A percentile compares a stretch with the other conserved stretches of the same genome.
Evolutionary conservation across 768 basidiomycete genomes (phyloP).

Genomic region (Russula emetica): DNA sequence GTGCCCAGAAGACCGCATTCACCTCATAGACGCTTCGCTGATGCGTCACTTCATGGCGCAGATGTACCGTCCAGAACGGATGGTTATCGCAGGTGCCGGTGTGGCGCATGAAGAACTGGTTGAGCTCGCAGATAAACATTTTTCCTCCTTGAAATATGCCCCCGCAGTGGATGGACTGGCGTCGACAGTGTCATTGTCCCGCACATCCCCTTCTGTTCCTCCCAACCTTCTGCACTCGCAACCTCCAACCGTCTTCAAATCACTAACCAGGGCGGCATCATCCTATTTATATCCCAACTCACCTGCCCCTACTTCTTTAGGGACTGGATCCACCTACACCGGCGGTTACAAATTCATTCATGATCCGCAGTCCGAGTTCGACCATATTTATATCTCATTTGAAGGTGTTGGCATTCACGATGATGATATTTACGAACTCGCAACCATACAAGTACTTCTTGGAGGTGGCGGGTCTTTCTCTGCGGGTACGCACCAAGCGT

Average conservation of each 20-base stretch:
- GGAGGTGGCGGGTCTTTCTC: conserved; percentile 97
- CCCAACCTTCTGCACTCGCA: conserved; percentile 54
- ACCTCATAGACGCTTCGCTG: conserved; percentile 54
- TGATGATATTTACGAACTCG: conserved; percentile 87
- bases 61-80: conserved; percentile 91
- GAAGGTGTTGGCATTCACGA: conserved; percentile 90
- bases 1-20: conserved; percentile 81
- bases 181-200: conserved; percentile 32
- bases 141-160: conserved; percentile 56
- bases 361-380: conserved; percentile 64
- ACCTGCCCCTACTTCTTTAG: conserved; percentile 18
- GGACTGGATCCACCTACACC: conserved; percentile 54
- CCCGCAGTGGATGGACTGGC: conserved; percentile 30
- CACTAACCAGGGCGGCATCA: conserved; percentile 71
- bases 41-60: conserved; percentile 62
- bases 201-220: conserved; percentile 36
- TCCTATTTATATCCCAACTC: conserved; percentile 56
- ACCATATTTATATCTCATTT: conserved; percentile 89
- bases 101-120: conserved; percentile 88
- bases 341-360: conserved; percentile 76
- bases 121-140: conserved; percentile 77
- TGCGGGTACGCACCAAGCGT: conserved; percentile 49
- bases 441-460: conserved; percentile 90
- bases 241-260: conserved; percentile 54
- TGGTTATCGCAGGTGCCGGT: conserved; percentile 93